Percentiles rank a stretch among this genome's conserved stretches.
Conservation (phyloP, 108 stramenopile species). For the Cylindrotheca closterium region DNA sequence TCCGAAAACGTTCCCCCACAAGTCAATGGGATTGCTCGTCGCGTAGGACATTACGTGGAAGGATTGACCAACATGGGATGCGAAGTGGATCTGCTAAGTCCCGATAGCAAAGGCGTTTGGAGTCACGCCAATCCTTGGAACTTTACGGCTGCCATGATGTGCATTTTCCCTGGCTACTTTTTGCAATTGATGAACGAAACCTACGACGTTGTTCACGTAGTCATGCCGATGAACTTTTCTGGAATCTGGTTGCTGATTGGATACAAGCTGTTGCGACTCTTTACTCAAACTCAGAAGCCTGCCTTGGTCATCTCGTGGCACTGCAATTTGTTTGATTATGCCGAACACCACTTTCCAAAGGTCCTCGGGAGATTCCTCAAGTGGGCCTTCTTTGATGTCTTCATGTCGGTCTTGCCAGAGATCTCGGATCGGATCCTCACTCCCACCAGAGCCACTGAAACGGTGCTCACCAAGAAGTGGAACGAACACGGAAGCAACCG, state of each 20-base stretch:
- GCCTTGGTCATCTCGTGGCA: conserved; percentile 54
- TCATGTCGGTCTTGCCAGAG: not conserved
- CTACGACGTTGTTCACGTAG: conserved; percentile 48
- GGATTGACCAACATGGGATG: conserved; percentile 40
- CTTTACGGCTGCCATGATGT: conserved; percentile 53
- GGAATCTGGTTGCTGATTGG: conserved; percentile 48
- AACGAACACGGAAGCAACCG: conserved; percentile 32
- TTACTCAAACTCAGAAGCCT: conserved; percentile 34
- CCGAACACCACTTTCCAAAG: not conserved
- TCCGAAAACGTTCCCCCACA: conserved; percentile 32
- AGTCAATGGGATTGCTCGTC: conserved; percentile 58
- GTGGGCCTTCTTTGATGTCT: not conserved
- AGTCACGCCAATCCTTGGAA: conserved; percentile 47
- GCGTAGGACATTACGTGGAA: conserved; percentile 43
- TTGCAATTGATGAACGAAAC: conserved; percentile 23
- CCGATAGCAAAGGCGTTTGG: conserved; percentile 11
- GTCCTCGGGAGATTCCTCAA: not conserved
- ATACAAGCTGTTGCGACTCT: conserved; percentile 34
- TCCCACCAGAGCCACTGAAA: conserved; percentile 44
- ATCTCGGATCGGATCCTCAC: conserved; percentile 40
- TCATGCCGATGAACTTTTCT: conserved; percentile 48
- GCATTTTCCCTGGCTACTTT: conserved; percentile 33
- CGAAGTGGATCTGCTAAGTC: conserved; percentile 47
- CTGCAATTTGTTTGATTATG: not conserved
- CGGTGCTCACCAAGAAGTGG: conserved; percentile 28